Base-by-base conservation (phyloP, 331 rosid species). In the Saraca asoca region DNA sequence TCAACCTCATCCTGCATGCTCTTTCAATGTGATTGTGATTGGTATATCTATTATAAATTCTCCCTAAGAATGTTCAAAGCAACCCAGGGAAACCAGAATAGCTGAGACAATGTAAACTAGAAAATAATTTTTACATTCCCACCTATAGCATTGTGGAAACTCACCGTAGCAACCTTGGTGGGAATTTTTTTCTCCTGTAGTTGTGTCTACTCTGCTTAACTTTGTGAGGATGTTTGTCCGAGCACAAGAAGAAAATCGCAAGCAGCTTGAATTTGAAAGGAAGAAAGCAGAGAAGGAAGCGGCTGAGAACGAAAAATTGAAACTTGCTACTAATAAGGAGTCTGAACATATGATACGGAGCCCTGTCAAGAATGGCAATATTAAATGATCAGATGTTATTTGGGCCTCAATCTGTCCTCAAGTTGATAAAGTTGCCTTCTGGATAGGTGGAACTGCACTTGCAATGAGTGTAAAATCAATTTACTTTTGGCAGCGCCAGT, bases 251-350 rank as follows among this genome's bases (percentile, higher is more conserved):
- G 98, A 94, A 75, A 90, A 94, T 69, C 66, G 85, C 78, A 94
- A 90, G 84, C 88, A 90, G 78, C 53, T 84, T 62, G 96, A 86
- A 62, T 73, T 80, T 0, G 97, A 90, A 38, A 88, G 59, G 71
- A 94, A 85, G 87, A 88, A 66, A 80, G 94, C 87, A 1, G 87
- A 67, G 61, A 89, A 89, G 78, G 95, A 87, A 84, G 89, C 87
- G 13, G 96, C 31, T 24, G 31, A 86, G 69, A 81, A 77, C 7
- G 95, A 82, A 67, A 89, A 77, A 84, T 24, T 62, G 79, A 94
- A 83, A 81, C 45, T 66, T 16, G 64, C 69, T 71, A 15, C 81
- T 15, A 88, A 74, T 52, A 85, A 79, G 76, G 90, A 71, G 66
- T 45, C 94, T 3, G 79, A 62, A 68, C 78, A 56, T 52, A 50